Evolutionary conservation across 192 early-diverging fungal species (phyloP).

Genomic region (Glomus cerebriforme): DNA sequence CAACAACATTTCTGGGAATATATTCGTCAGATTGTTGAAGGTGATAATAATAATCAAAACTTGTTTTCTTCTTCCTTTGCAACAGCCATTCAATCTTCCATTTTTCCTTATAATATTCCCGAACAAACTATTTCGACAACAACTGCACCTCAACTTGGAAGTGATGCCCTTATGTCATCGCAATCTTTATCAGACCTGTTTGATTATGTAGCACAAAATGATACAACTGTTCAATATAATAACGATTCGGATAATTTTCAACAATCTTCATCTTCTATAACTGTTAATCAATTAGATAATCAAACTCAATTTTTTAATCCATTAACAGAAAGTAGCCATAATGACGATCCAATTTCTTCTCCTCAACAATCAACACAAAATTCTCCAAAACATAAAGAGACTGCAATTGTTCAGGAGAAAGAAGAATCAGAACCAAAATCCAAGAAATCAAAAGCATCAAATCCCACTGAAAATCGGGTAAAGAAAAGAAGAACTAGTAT

Average conservation of each 20-base stretch:
- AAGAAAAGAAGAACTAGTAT: neutral
- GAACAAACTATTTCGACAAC: neutral
- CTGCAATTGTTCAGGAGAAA: neutral
- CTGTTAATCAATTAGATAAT: neutral
- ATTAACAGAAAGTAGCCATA: neutral
- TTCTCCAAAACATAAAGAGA: neutral
- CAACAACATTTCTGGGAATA: neutral
- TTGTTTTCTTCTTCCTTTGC: neutral
- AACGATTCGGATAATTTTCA: neutral
- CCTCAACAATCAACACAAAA: neutral
- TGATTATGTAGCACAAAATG: neutral
- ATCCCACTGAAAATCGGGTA: neutral
- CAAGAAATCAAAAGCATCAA: neutral
- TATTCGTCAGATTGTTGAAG: neutral
- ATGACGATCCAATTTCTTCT: neutral
- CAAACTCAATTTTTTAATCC: neutral
- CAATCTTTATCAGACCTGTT: too few species aligned
- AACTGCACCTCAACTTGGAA: neutral
- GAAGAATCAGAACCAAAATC: neutral
- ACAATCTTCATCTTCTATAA: neutral
- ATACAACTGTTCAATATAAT: neutral
- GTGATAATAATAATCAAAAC: neutral
- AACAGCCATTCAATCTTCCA: neutral
- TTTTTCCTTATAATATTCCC: neutral
- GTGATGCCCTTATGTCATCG: neutral